Conservation (phyloP, 129 eudicot species). For the Pseudognaphalium luteoalbum region DNA sequence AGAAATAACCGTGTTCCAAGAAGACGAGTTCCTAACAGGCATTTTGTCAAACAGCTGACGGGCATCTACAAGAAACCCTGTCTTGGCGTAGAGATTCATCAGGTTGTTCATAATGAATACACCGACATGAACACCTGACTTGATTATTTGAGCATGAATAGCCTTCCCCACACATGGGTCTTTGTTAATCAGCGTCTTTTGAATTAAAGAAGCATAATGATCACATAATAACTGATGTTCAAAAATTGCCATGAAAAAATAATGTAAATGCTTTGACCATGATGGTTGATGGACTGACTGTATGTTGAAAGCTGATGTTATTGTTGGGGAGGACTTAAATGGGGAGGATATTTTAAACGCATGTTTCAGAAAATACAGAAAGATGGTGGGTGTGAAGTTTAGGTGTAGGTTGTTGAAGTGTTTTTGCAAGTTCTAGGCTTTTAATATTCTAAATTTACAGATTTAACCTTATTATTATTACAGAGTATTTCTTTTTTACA, state of each 20-base stretch:
- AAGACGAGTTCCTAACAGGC: conserved; percentile 56
- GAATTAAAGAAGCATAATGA: conserved; percentile 57
- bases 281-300: background rate
- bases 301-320: too few relatives aligned
- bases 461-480: too few relatives aligned
- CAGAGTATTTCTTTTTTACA: too few relatives aligned
- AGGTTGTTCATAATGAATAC: conserved; percentile 60
- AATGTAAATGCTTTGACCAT: conserved; percentile 6
- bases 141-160: conserved; percentile 58
- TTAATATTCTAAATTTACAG: too few relatives aligned
- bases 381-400: too few relatives aligned
- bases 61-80: conserved; percentile 48
- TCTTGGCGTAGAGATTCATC: conserved; percentile 60
- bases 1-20: conserved; percentile 73
- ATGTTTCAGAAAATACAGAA: too few relatives aligned
- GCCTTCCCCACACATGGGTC: conserved; percentile 39
- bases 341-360: too few relatives aligned
- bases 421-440: too few relatives aligned
- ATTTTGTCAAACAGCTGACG: conserved; percentile 59
- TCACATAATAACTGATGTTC: conserved; percentile 35
- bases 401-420: too few relatives aligned
- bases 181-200: conserved; percentile 44
- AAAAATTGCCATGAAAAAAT: conserved; percentile 17
- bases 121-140: conserved; percentile 62
- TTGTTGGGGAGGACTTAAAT: too few relatives aligned